Evolutionary conservation across 2,329 filamentous ascomycete species (phyloP).

Genomic region (Cytospora chrysosperma): DNA sequence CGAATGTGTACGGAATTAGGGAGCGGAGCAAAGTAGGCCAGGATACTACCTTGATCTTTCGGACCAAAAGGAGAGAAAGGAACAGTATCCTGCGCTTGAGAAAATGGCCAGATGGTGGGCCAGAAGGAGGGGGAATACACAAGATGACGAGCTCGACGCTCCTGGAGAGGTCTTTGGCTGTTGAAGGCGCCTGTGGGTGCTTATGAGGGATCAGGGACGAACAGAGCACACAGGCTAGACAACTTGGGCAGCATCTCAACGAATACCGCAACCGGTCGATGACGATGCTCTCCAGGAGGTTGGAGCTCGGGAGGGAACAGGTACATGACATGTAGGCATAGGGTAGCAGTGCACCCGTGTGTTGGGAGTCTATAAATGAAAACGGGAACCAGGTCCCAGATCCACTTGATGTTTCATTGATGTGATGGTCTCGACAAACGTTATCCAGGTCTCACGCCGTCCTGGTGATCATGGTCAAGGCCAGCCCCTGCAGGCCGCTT

Average conservation of each 20-base stretch:
- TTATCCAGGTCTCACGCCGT: not conserved
- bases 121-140: not conserved
- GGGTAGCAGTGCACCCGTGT: conserved; percentile 1
- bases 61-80: not conserved
- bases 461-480: not conserved
- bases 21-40: conserved; percentile 3
- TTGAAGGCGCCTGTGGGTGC: not conserved
- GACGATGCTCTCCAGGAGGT: not conserved
- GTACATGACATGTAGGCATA: not conserved
- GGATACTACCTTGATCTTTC: not conserved
- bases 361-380: not conserved
- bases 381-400: not conserved
- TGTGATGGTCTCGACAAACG: not conserved
- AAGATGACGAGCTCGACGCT: not conserved
- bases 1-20: not conserved
- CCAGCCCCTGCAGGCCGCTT: not conserved
- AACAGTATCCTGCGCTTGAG: not conserved
- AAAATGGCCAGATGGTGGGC: not conserved
- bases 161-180: conserved; percentile 15
- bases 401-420: too few relatives aligned
- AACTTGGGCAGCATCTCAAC: not conserved
- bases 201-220: not conserved
- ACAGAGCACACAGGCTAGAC: not conserved
- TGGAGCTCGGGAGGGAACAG: not conserved
- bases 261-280: not conserved